phyloP scores from a whole-genome alignment of 208 protist genomes.

The Blechomonas ayalai region DNA sequence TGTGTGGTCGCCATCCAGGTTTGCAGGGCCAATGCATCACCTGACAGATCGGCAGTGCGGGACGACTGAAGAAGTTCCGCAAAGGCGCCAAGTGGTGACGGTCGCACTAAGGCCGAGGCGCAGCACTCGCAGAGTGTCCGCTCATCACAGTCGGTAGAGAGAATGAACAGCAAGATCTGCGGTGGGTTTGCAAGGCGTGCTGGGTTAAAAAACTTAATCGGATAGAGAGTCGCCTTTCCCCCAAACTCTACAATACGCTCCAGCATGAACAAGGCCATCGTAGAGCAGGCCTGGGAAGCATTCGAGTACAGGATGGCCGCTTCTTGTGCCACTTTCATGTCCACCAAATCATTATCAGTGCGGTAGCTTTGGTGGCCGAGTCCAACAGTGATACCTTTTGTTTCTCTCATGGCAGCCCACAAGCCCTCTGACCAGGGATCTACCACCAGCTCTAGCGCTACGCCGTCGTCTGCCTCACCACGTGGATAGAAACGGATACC shows the following conservation, averaged over 20 bases:
- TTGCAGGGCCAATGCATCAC: slow-evolving; percentile 7
- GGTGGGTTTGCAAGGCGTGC: neutral
- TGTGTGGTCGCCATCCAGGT: slow-evolving; percentile 15
- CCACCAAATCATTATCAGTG: slow-evolving; percentile 5
- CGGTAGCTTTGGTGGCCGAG: neutral
- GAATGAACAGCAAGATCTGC: slow-evolving; percentile 29
- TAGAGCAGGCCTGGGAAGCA: slow-evolving; percentile 23
- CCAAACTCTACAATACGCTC: slow-evolving; percentile 43
- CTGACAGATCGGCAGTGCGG: neutral
- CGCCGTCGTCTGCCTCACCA: slow-evolving; percentile 68
- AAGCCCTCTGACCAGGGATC: slow-evolving; percentile 54
- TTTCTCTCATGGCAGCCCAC: slow-evolving; percentile 15
- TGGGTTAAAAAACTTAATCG: slow-evolving; percentile 31
- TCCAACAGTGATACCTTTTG: neutral
- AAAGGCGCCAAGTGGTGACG: slow-evolving; percentile 22
- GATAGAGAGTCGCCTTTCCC: slow-evolving; percentile 30
- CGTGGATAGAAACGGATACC: slow-evolving; percentile 37
- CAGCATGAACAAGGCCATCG: slow-evolving; percentile 27
- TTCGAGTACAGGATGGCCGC: slow-evolving; percentile 41
- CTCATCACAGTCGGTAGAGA: slow-evolving; percentile 22
- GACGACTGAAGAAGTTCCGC: slow-evolving; percentile 3
- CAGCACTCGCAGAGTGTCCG: slow-evolving; percentile 19
- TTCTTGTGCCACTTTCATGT: slow-evolving; percentile 30
- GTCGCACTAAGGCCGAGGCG: slow-evolving; percentile 1
- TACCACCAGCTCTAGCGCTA: slow-evolving; percentile 56